phyloP scores from a whole-genome alignment of 1,284 basidiomycete genomes.

The Kalmanozyma brasiliensis region DNA sequence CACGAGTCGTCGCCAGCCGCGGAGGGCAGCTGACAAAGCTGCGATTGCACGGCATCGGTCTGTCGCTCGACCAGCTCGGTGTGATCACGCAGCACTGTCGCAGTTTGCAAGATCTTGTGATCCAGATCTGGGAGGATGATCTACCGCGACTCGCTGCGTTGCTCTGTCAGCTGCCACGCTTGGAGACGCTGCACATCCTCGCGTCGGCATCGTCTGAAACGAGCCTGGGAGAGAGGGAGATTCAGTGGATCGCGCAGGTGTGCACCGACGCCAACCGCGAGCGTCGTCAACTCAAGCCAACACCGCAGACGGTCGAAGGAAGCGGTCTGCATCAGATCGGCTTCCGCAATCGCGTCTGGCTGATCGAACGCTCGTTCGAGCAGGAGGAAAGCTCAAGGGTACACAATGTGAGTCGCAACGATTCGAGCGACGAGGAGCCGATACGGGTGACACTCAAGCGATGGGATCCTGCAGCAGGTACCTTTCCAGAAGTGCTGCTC shows the following conservation, averaged over 20 bases:
- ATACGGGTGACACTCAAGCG: slow-evolving; percentile 36
- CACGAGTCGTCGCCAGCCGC: slow-evolving; percentile 29
- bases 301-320: slow-evolving; percentile 3
- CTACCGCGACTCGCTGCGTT: slow-evolving; percentile 33
- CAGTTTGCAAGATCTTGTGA: slow-evolving; percentile 54
- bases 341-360: slow-evolving; percentile 63
- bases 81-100: slow-evolving; percentile 40
- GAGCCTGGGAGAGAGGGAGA: slow-evolving; percentile 37
- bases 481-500: slow-evolving; percentile 57
- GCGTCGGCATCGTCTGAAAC: slow-evolving; percentile 46
- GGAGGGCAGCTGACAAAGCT: slow-evolving; percentile 45
- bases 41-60: slow-evolving; percentile 58
- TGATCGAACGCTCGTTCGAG: slow-evolving; percentile 39
- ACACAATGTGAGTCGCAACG: slow-evolving; percentile 28
- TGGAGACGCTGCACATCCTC: slow-evolving; percentile 56
- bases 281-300: slow-evolving; percentile 15
- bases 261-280: slow-evolving; percentile 42
- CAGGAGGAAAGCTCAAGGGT: slow-evolving; percentile 4
- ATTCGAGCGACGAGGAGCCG: slow-evolving; percentile 9
- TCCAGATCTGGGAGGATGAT: slow-evolving; percentile 62
- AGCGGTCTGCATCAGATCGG: slow-evolving; percentile 57
- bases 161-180: slow-evolving; percentile 37
- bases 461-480: slow-evolving; percentile 57
- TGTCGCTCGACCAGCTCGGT: slow-evolving; percentile 54
- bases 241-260: slow-evolving; percentile 44